phyloP scores from a whole-genome alignment of 257 asterid genomes.

The Striga asiatica region DNA sequence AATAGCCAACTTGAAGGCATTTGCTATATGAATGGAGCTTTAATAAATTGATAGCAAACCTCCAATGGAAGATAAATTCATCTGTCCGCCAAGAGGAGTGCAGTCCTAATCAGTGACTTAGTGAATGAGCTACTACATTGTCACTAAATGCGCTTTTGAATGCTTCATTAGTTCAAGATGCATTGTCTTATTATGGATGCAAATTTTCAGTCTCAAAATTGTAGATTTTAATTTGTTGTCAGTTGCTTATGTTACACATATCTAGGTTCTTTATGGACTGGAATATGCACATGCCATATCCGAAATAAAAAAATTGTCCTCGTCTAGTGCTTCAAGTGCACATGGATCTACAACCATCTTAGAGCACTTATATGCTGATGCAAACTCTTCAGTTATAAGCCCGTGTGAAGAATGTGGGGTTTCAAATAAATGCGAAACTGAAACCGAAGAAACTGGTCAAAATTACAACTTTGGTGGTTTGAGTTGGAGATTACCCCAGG shows the following conservation, averaged over 20 bases:
- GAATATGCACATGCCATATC: conserved; percentile 78
- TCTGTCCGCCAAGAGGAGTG: neutral
- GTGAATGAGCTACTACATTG: neutral
- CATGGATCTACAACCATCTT: conserved; percentile 23
- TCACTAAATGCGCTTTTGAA: neutral
- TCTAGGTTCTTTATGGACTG: conserved; percentile 82
- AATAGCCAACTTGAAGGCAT: no score
- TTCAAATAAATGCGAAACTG: conserved; percentile 20
- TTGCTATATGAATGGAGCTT: no score
- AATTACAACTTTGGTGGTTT: conserved; percentile 56
- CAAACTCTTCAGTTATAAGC: conserved; percentile 36
- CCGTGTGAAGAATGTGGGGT: conserved; percentile 31
- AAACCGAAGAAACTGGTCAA: conserved; percentile 24
- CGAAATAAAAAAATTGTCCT: conserved; percentile 34
- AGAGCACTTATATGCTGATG: conserved; percentile 48
- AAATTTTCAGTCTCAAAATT: neutral
- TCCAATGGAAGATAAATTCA: neutral
- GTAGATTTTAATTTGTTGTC: conserved; percentile 12
- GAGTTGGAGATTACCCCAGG: conserved; percentile 67
- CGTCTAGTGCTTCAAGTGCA: conserved; percentile 15
- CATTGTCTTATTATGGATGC: neutral
- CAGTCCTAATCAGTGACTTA: neutral
- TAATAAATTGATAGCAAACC: neutral
- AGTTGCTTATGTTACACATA: conserved; percentile 14
- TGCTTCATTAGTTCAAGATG: neutral